Conservation (phyloP, 768 basidiomycete species). For the Boletus rufocinnamomeus region DNA sequence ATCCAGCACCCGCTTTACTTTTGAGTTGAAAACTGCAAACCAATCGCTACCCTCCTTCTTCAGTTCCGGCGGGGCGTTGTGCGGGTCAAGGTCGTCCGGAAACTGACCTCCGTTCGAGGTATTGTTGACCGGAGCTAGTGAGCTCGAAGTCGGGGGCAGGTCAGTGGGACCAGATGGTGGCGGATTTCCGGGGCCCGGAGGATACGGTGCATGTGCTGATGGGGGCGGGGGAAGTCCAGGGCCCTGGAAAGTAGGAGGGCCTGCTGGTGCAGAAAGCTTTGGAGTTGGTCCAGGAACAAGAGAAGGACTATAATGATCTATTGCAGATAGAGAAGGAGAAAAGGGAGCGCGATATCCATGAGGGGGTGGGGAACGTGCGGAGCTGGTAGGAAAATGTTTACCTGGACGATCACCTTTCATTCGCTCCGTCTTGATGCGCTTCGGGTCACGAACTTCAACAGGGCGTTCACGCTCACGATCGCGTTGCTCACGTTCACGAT, state of each 20-base stretch:
- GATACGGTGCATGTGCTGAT: slow-evolving; percentile 33
- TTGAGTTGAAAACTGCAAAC: slow-evolving; percentile 87
- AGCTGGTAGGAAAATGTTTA: slow-evolving; percentile 33
- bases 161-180: slow-evolving; percentile 33
- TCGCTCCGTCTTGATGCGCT: slow-evolving; percentile 59
- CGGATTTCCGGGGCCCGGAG: slow-evolving; percentile 36
- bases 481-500: slow-evolving; percentile 38
- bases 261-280: slow-evolving; percentile 35
- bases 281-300: slow-evolving; percentile 43
- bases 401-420: slow-evolving; percentile 47
- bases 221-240: slow-evolving; percentile 40
- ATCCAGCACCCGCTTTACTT: slow-evolving; percentile 75
- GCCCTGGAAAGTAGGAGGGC: slow-evolving; percentile 37
- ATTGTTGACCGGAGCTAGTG: slow-evolving; percentile 30
- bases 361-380: slow-evolving; percentile 35
- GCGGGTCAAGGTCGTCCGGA: slow-evolving; percentile 37
- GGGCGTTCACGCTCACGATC: slow-evolving; percentile 51
- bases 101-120: slow-evolving; percentile 35
- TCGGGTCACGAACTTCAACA: slow-evolving; percentile 54
- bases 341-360: slow-evolving; percentile 31
- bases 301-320: slow-evolving; percentile 38
- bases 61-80: slow-evolving; percentile 35
- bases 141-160: slow-evolving; percentile 24
- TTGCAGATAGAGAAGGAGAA: slow-evolving; percentile 29
- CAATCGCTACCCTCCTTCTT: slow-evolving; percentile 79